Evolutionary conservation across 2,329 filamentous ascomycete genomes (phyloP).

Genomic region (Fusarium sambucinum): DNA sequence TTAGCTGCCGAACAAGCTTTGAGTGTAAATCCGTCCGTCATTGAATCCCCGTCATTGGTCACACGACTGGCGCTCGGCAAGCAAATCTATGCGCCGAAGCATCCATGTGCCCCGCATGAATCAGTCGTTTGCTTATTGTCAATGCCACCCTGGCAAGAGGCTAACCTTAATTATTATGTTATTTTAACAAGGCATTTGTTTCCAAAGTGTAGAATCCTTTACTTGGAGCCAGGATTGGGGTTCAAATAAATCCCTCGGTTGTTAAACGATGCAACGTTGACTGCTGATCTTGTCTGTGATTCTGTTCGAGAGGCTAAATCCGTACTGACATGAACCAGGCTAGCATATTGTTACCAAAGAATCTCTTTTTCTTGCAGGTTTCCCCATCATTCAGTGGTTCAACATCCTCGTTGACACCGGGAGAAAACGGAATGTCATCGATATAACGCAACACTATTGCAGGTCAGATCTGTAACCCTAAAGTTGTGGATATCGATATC

Average conservation of each 20-base stretch:
- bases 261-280: not conserved
- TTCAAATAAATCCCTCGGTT: not conserved
- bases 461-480: not conserved
- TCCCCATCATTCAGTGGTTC: not conserved
- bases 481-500: not conserved
- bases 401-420: not conserved
- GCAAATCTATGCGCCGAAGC: slow-evolving; percentile 35
- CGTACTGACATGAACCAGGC: not conserved
- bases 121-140: slow-evolving; percentile 25
- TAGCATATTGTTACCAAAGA: not conserved
- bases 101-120: slow-evolving; percentile 14
- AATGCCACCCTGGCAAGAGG: not conserved
- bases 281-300: slow-evolving; percentile 12
- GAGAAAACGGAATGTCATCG: slow-evolving; percentile 17
- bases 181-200: not conserved
- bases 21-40: not conserved
- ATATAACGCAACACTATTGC: not conserved
- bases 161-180: slow-evolving; percentile 6
- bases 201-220: not conserved
- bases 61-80: slow-evolving; percentile 14
- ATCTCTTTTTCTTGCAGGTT: not conserved
- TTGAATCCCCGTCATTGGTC: not conserved
- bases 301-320: too few species aligned
- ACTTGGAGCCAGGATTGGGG: not conserved
- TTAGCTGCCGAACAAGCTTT: slow-evolving; percentile 27